phyloP scores from a whole-genome alignment of 495 filamentous ascomycete genomes.

The Annulohypoxylon stygium region DNA sequence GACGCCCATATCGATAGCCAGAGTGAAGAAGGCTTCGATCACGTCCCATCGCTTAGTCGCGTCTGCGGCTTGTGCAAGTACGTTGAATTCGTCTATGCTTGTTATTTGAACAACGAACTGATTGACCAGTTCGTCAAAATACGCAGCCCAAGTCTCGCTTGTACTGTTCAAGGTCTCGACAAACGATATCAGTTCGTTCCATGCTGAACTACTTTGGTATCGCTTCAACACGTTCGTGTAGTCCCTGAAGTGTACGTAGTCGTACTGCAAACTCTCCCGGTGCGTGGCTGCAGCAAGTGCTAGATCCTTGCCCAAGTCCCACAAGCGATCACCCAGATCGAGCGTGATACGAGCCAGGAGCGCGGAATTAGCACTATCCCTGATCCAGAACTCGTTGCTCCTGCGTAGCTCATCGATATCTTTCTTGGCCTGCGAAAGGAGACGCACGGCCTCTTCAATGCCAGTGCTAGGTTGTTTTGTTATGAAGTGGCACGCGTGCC shows the following conservation, averaged over 20 bases:
- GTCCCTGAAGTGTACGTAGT: slow-evolving; percentile 50
- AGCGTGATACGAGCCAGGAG: slow-evolving; percentile 51
- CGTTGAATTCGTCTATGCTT: slow-evolving; percentile 21
- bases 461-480: slow-evolving; percentile 45
- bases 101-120: slow-evolving; percentile 41
- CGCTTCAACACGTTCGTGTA: slow-evolving; percentile 46
- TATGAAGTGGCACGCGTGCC: slow-evolving; percentile 55
- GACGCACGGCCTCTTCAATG: slow-evolving; percentile 48
- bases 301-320: slow-evolving; percentile 51
- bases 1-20: slow-evolving; percentile 49
- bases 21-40: slow-evolving; percentile 50
- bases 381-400: slow-evolving; percentile 43
- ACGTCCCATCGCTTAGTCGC: slow-evolving; percentile 47
- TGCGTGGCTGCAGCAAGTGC: slow-evolving; percentile 42
- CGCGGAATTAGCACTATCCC: slow-evolving; percentile 35
- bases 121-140: slow-evolving; percentile 49
- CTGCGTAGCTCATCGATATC: slow-evolving; percentile 41
- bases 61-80: slow-evolving; percentile 42
- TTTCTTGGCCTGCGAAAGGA: slow-evolving; percentile 47
- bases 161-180: slow-evolving; percentile 49
- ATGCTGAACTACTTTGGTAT: slow-evolving; percentile 47
- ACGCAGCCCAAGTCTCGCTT: slow-evolving; percentile 43
- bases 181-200: slow-evolving; percentile 51
- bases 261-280: slow-evolving; percentile 44
- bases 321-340: slow-evolving; percentile 54